A percentile compares a stretch with the other conserved stretches of the same genome.
These are phyloP conservation scores for Torulaspora globosa DNA, from an alignment of 1,139 yeast genomes.

Conservation along the genomic window DNA sequence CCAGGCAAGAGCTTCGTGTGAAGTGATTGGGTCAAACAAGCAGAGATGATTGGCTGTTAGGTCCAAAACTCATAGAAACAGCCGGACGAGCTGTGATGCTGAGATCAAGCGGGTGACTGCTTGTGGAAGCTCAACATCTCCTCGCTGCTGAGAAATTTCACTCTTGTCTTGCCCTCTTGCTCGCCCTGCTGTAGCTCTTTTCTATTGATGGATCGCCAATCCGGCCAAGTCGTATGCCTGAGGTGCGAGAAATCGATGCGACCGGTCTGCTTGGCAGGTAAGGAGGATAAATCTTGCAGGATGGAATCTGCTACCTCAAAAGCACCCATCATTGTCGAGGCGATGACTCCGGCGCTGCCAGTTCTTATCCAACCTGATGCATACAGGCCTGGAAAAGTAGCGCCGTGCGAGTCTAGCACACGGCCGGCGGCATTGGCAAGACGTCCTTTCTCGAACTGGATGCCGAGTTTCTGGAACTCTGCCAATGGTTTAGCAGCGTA, in stretches of 20 bases:
- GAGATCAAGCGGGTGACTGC: neutral
- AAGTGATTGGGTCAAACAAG: conserved; percentile 2
- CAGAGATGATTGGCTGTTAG: conserved; percentile 11
- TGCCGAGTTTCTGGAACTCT: conserved; percentile 50
- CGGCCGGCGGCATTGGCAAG: conserved; percentile 63
- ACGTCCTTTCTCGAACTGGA: conserved; percentile 59
- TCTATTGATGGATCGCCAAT: conserved; percentile 62
- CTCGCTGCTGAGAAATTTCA: conserved; percentile 22
- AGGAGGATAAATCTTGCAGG: conserved; percentile 46
- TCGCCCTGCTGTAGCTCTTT: conserved; percentile 52
- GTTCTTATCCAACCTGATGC: conserved; percentile 90
- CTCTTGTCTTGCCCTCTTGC: conserved; percentile 48
- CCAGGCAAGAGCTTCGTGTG: conserved; percentile 1
- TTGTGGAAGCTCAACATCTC: conserved; percentile 13
- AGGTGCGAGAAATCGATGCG: conserved; percentile 37
- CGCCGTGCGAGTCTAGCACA: conserved; percentile 40
- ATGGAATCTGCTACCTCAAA: conserved; percentile 70
- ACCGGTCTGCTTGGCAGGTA: conserved; percentile 12
- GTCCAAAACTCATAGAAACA: too few species aligned
- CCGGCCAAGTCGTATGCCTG: conserved; percentile 56
- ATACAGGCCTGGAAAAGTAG: conserved; percentile 53
- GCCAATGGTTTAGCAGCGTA: conserved; percentile 64
- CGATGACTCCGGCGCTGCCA: conserved; percentile 90
- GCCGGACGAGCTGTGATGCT: neutral
- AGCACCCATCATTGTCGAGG: conserved; percentile 83